These are phyloP conservation scores for Acer campestre DNA, from an alignment of 345 rosid species.

Conservation along the genomic window DNA sequence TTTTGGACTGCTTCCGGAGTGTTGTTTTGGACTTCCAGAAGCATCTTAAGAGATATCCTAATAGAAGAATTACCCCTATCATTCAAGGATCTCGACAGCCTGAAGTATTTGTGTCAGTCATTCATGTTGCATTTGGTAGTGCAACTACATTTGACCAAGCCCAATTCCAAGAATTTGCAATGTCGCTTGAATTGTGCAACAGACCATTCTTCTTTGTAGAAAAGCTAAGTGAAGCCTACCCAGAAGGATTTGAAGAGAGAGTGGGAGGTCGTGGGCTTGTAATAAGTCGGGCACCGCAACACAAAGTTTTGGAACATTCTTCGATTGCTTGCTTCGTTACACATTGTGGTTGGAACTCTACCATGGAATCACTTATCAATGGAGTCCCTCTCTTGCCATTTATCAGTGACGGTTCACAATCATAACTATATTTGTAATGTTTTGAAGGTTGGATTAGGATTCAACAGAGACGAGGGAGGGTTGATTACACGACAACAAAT, in stretches of 20 bases:
- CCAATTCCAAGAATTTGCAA: constrained; percentile 35
- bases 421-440: constrained; percentile 39
- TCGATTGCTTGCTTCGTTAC: background rate
- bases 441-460: constrained; percentile 49
- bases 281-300: constrained; percentile 3
- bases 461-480: constrained; percentile 33
- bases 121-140: constrained; percentile 46
- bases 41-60: no score
- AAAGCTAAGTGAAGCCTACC: background rate
- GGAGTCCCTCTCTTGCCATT: constrained; percentile 61
- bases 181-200: constrained; percentile 26
- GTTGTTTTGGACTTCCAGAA: no score
- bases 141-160: constrained; percentile 16
- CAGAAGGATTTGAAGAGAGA: constrained; percentile 6
- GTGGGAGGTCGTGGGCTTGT: background rate
- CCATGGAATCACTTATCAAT: constrained; percentile 49
- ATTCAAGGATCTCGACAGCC: no score
- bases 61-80: no score
- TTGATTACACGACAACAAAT: constrained; percentile 24
- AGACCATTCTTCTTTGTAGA: constrained; percentile 20
- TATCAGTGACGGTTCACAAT: constrained; percentile 43
- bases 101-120: no score
- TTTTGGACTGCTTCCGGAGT: no score
- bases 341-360: constrained; percentile 49
- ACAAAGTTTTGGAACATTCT: background rate